These are phyloP conservation scores for Sutorius australiensis DNA, from an alignment of 768 basidiomycete genomes.

Conservation along the genomic window DNA sequence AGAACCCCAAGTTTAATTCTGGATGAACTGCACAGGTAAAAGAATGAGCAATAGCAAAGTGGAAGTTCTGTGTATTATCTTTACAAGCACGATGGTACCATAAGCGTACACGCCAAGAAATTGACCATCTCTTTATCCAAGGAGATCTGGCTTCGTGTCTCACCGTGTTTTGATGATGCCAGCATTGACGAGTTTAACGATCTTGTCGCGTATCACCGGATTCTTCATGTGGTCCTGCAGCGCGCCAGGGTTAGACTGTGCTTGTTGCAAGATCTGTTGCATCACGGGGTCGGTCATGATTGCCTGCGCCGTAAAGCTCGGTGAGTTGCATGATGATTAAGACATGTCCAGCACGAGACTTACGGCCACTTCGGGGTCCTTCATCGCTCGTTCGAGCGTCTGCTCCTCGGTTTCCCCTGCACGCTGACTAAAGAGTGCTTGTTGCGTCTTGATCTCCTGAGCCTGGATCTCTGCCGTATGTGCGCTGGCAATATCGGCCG, in stretches of 20 bases:
- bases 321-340: constrained; percentile 3
- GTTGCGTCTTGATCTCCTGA: constrained; percentile 76
- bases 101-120: constrained; percentile 20
- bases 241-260: constrained; percentile 82
- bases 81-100: constrained; percentile 21
- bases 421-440: constrained; percentile 74
- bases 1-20: constrained; percentile 42
- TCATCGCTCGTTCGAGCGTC: constrained; percentile 90
- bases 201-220: constrained; percentile 72
- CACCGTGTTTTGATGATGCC: constrained; percentile 89
- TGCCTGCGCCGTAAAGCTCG: constrained; percentile 37
- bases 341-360: constrained; percentile 32
- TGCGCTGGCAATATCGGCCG: constrained; percentile 76
- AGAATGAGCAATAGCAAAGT: neutral
- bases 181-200: constrained; percentile 86
- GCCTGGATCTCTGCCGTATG: constrained; percentile 80
- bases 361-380: constrained; percentile 93
- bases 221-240: constrained; percentile 98
- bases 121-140: constrained; percentile 12
- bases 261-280: constrained; percentile 93
- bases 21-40: constrained; percentile 1
- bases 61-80: constrained; percentile 20
- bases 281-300: constrained; percentile 92
- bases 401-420: constrained; percentile 88
- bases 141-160: constrained; percentile 16